Percentiles rank a stretch among this genome's conserved stretches.
These are phyloP conservation scores for Graphilbum sp. DNA, from an alignment of 2,329 filamentous ascomycete genomes.

Conservation along the genomic window DNA sequence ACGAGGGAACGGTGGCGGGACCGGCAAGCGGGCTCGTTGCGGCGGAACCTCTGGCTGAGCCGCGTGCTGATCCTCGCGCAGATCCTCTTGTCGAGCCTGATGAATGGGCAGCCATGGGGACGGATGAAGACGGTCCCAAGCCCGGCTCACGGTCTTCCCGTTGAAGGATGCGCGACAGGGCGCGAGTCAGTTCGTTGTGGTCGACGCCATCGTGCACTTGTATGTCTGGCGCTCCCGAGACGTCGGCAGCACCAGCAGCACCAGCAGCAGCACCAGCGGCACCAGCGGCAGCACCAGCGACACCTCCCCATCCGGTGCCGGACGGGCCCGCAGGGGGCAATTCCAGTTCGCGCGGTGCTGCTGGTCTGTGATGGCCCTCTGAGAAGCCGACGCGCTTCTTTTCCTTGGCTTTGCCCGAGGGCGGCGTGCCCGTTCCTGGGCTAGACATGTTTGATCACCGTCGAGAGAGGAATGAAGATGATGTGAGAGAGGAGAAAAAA, in stretches of 20 bases:
- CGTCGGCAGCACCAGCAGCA: no score
- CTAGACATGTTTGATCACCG: conserved; percentile 6
- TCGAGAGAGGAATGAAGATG: no score
- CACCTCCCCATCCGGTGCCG: no score
- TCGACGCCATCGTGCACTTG: conserved; percentile 9
- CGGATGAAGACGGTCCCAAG: no score
- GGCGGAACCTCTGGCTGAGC: background rate
- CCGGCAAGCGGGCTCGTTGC: background rate
- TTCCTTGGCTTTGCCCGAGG: conserved; percentile 8
- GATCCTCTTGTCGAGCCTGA: background rate
- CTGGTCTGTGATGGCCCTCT: conserved; percentile 1
- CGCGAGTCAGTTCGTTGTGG: conserved; percentile 8
- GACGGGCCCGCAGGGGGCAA: background rate
- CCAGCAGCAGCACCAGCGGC: no score
- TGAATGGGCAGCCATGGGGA: no score
- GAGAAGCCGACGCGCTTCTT: conserved; percentile 12
- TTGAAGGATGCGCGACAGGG: conserved; percentile 8
- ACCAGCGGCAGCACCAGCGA: no score
- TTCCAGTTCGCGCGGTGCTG: conserved; percentile 1
- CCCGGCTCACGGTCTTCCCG: background rate
- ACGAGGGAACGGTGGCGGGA: background rate
- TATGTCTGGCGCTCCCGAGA: no score
- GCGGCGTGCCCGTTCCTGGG: background rate
- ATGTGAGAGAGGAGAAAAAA: no score
- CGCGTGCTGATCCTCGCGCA: background rate